Base-by-base conservation (phyloP, 805 yeast species). In the Osmozyma mogii region DNA sequence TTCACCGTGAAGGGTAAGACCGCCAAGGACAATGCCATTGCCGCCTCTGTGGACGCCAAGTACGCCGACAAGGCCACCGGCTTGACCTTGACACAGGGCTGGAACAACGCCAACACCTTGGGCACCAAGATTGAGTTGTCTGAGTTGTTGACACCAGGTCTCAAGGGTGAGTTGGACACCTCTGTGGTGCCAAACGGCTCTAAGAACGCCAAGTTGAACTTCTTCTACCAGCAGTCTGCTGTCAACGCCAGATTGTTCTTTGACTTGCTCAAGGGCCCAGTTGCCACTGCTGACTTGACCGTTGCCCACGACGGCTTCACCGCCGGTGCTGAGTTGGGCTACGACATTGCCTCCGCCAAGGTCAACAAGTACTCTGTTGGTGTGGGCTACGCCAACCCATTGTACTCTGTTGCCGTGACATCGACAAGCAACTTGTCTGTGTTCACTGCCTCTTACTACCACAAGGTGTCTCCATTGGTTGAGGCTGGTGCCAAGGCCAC, bases 401-500 rank as follows among this genome's bases (percentile, higher is more conserved):
- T 77, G 51, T 89, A 87, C 77, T 71, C 94, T 40, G 75, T 85
- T 38, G 84, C 95, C 42, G 75, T 87, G 45, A 70, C 84, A 43
- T 85, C 92, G 50, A 72, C 84, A 57, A 74, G 79, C 70, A 84
- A 87, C 75, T 73, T 88, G 57, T 75, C 87, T 38, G 78, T 87
- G 50, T 84, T 82, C 73, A 71, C 94, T 40, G 96, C 96, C 49
- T 89, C 95, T 49, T 87, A 88, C 78, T 92, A 78, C 85, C 96
- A 92, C 80, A 82, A 75, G 65, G 94, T 92, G 41, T 75, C 87
- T 50, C 84, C 94, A 45, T 64, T 69, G 49, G 84, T 89, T 49
- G 96, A 92, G 75, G 95, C 87, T 51, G 98, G 96, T 70, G 95
- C 96, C 54, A 88, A 84, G 74, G 95, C 96, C 52, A 78, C 92